Evolutionary conservation across 2,329 filamentous ascomycete species (phyloP).

Genomic region (Aureobasidium melanogenum): DNA sequence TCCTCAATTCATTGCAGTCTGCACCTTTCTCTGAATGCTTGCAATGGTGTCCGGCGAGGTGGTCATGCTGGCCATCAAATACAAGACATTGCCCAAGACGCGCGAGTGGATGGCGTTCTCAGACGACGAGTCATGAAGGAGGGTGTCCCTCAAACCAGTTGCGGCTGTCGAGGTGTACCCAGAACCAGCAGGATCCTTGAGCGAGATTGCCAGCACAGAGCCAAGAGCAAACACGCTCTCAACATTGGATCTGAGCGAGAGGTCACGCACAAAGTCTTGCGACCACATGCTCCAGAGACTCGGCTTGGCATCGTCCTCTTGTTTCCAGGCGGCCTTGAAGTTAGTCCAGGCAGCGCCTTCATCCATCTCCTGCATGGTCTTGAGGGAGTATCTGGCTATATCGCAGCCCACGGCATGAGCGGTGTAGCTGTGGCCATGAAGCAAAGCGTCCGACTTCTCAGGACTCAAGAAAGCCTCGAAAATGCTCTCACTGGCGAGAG

Average conservation of each 20-base stretch:
- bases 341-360: conserved; percentile 46
- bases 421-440: conserved; percentile 83
- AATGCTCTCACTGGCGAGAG: conserved; percentile 63
- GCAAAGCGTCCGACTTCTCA: conserved; percentile 67
- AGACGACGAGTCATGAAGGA: conserved; percentile 29
- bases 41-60: conserved; percentile 35
- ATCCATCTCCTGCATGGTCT: conserved; percentile 52
- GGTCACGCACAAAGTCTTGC: conserved; percentile 44
- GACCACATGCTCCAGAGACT: conserved; percentile 66
- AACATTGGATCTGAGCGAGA: conserved; percentile 51
- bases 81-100: conserved; percentile 53
- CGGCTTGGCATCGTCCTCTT: background rate
- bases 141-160: conserved; percentile 41
- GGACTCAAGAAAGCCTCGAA: conserved; percentile 62
- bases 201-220: conserved; percentile 59
- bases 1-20: conserved; percentile 22
- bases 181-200: conserved; percentile 41
- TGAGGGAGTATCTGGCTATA: conserved; percentile 61
- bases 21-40: conserved; percentile 32
- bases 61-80: conserved; percentile 51
- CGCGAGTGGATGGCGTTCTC: conserved; percentile 46
- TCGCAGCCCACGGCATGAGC: conserved; percentile 74
- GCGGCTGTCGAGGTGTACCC: conserved; percentile 50
- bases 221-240: conserved; percentile 64
- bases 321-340: conserved; percentile 43